Evolutionary conservation across 129 eudicot species (phyloP).

Genomic region (Helianthus tuberosus): DNA sequence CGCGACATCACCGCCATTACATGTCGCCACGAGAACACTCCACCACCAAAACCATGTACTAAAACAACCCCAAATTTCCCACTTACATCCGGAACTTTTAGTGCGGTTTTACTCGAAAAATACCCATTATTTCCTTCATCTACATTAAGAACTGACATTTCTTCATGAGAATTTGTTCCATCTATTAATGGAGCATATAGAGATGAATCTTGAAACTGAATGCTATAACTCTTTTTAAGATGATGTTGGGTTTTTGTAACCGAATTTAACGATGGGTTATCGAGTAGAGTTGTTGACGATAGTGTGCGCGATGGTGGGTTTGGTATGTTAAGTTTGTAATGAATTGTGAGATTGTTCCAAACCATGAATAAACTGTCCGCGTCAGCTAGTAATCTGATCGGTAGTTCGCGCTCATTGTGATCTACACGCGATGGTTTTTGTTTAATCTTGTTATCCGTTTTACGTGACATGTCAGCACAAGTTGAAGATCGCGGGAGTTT

Average conservation of each 20-base stretch:
- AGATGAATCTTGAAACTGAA: slow-evolving; percentile 61
- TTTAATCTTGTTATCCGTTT: slow-evolving; percentile 53
- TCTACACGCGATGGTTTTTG: slow-evolving; percentile 48
- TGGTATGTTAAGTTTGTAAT: slow-evolving; percentile 88
- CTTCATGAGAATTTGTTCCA: slow-evolving; percentile 61
- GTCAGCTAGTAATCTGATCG: slow-evolving; percentile 84
- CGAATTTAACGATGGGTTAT: slow-evolving; percentile 48
- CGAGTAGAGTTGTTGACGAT: slow-evolving; percentile 62
- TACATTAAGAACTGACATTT: slow-evolving; percentile 51
- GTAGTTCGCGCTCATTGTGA: slow-evolving; percentile 66
- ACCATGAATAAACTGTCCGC: slow-evolving; percentile 77
- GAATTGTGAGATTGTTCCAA: slow-evolving; percentile 68
- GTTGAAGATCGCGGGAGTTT: slow-evolving; percentile 90
- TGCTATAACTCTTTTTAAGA: slow-evolving; percentile 76
- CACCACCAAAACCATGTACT: slow-evolving; percentile 99
- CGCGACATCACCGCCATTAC: slow-evolving; percentile 72
- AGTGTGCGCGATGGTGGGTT: slow-evolving; percentile 79
- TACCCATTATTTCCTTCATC: slow-evolving; percentile 53
- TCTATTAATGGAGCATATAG: slow-evolving; percentile 73
- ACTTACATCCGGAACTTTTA: slow-evolving; percentile 48
- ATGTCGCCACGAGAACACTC: slow-evolving; percentile 97
- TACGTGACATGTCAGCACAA: slow-evolving; percentile 57
- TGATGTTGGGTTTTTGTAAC: slow-evolving; percentile 46
- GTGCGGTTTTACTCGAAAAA: slow-evolving; percentile 38
- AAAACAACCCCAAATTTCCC: slow-evolving; percentile 80